These are phyloP conservation scores for Porodaedalea pini DNA, from an alignment of 1,284 basidiomycete genomes.

Conservation along the genomic window DNA sequence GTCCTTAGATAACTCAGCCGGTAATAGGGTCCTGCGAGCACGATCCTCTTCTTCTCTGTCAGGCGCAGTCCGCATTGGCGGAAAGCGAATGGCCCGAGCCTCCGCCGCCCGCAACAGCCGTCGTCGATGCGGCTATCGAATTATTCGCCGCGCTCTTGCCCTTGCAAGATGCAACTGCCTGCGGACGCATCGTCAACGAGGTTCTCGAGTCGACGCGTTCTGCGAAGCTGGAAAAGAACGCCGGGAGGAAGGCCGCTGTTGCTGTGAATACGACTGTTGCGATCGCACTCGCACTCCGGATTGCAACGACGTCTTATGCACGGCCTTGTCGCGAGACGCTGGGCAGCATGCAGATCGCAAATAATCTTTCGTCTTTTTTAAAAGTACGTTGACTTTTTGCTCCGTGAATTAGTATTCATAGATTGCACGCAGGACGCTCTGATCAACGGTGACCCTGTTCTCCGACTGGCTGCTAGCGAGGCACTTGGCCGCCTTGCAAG, in stretches of 20 bases:
- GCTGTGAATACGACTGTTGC: slow-evolving; percentile 83
- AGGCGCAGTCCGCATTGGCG: slow-evolving; percentile 41
- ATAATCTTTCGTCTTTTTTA: slow-evolving; percentile 69
- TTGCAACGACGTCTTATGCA: slow-evolving; percentile 48
- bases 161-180: slow-evolving; percentile 70
- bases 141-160: slow-evolving; percentile 82
- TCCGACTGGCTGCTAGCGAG: slow-evolving; percentile 85
- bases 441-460: slow-evolving; percentile 73
- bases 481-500: slow-evolving; percentile 86
- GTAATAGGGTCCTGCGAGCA: slow-evolving; percentile 85
- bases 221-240: slow-evolving; percentile 82
- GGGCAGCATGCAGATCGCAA: slow-evolving; percentile 66
- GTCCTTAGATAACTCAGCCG: slow-evolving; percentile 64
- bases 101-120: slow-evolving; percentile 76
- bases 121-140: slow-evolving; percentile 86
- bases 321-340: slow-evolving; percentile 67
- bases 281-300: slow-evolving; percentile 69
- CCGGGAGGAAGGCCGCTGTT: slow-evolving; percentile 86
- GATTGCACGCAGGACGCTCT: slow-evolving; percentile 61
- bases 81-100: slow-evolving; percentile 53
- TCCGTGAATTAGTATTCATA: background rate
- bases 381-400: slow-evolving; percentile 49
- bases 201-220: slow-evolving; percentile 72
- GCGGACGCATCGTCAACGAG: slow-evolving; percentile 64
- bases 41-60: slow-evolving; percentile 77